These are phyloP conservation scores for Acer yangbiense DNA, from an alignment of 345 rosid genomes.

Conservation along the genomic window DNA sequence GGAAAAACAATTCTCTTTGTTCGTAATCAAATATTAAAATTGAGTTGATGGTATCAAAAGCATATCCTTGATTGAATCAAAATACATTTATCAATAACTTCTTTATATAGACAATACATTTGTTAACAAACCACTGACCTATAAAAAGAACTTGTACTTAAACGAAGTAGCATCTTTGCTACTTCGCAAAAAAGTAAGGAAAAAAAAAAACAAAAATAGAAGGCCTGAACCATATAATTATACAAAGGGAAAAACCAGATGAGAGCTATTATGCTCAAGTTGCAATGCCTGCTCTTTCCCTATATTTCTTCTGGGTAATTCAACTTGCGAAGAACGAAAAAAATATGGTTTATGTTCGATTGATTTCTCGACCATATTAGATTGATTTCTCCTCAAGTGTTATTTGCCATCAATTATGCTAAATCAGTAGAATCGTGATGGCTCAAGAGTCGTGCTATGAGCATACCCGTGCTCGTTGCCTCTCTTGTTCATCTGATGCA, in stretches of 20 bases:
- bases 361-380: not conserved
- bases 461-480: conserved; percentile 54
- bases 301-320: too few relatives aligned
- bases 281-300: too few relatives aligned
- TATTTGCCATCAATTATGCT: not conserved
- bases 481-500: conserved; percentile 44
- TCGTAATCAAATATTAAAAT: too few relatives aligned
- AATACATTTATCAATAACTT: too few relatives aligned
- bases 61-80: too few relatives aligned
- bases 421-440: not conserved
- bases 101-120: too few relatives aligned
- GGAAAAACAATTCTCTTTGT: too few relatives aligned
- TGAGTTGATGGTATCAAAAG: too few relatives aligned
- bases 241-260: not conserved
- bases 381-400: not conserved
- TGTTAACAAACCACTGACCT: too few relatives aligned
- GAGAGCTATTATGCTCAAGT: not conserved
- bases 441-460: conserved; percentile 21
- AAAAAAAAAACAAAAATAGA: too few relatives aligned
- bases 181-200: not conserved
- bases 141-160: not conserved
- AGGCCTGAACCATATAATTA: not conserved
- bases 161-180: not conserved
- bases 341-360: too few relatives aligned
- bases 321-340: too few relatives aligned